Base-by-base conservation (phyloP, 2,329 filamentous ascomycete species). In the Talaromyces verruculosus region DNA sequence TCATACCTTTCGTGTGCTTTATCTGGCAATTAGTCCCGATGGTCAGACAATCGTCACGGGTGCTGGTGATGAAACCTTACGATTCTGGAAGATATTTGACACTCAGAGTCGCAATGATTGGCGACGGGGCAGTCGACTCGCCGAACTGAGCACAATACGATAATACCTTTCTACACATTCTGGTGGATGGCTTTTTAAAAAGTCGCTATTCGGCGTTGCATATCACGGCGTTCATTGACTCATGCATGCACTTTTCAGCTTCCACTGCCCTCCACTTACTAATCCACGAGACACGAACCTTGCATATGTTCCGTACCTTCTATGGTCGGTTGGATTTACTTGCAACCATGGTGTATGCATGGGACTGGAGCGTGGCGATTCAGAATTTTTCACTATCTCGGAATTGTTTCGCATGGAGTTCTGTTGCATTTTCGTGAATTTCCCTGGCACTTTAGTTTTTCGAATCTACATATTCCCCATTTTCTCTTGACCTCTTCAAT, bases 1-100 rank as follows among this genome's bases (percentile, higher is more conserved):
- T 0, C 95, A 99, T 77, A 99, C 95, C 1, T 98, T 96, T 79
- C 90, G 95, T 74, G 95, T 99, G 13, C 84, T 99, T 2, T 99
- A 98, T 77, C 84, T 99, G 62, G 93, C 93, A 37, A 98, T 98
- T 93, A 97, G 93, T 74, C 95, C 95, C 1, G 94, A 98, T 74
- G 95, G 95, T 19, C 88, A 93, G 71, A 91, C 92, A 2, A 91
- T 99, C 22, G 95, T 98, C 13, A 99, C 95, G 0, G 95, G 95
- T 28, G 95, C 95, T 3, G 95, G 95, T 17, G 95, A 99, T 71
- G 95, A 99, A 81, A 99, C 95, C 0, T 80, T 99, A 60, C 84
- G 95, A 51, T 99, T 99, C 80, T 99, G 95, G 95, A 95, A 95
- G 66, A 90, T 95, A 1, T 99, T 99, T 80, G 92, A 91, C 67